Evolutionary conservation across 768 basidiomycete species (phyloP), one percentile per base, ranked within the genome.

Genomic region (Termitomyces sp.): DNA sequence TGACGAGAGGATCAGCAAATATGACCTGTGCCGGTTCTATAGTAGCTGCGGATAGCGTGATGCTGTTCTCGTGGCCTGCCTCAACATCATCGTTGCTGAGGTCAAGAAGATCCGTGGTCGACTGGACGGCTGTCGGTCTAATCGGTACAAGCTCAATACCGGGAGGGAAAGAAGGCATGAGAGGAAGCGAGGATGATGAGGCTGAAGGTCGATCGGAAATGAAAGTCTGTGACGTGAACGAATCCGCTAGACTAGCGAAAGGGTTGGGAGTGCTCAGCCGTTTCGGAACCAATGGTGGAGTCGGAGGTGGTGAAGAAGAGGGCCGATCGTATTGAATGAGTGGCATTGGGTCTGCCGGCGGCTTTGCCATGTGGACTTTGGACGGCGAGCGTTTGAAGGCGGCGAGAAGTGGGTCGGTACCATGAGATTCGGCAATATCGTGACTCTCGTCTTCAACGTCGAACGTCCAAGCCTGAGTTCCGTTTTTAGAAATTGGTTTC

Each of bases 371-470:
- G 9, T 35, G 31, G 4, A 50, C 17, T 27, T 25, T 37, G 12
- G 21, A 6, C 6, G 54, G 59, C 5, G 58, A 41, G 31, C 54
- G 56, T 44, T 64, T 62, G 44, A 66, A 64, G 8, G 56, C 59
- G 9, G 58, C 43, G 10, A 61, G 45, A 14, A 59, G 59, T 6
- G 58, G 47, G n/a, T 54, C 55, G 2, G 43, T 43, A 5, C 43
- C 45, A 16, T 51, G 53, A 10, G 40, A 44, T 32, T 62, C 54
- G 5, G 41, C 50, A 12, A 56, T 51, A 37, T 46, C 62, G 21
- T 50, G 59, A n/a, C 43, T 58, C 17, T 62, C 57, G 4, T 60
- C 42, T 19, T 64, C 65, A 47, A 55, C 37, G 12, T 64, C 65
- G 40, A 61, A 64, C 5, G 49, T 45, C 65, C 61, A 64, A 12